phyloP scores from a whole-genome alignment of 2,329 filamentous ascomycete species.

The Talaromyces sp. region DNA sequence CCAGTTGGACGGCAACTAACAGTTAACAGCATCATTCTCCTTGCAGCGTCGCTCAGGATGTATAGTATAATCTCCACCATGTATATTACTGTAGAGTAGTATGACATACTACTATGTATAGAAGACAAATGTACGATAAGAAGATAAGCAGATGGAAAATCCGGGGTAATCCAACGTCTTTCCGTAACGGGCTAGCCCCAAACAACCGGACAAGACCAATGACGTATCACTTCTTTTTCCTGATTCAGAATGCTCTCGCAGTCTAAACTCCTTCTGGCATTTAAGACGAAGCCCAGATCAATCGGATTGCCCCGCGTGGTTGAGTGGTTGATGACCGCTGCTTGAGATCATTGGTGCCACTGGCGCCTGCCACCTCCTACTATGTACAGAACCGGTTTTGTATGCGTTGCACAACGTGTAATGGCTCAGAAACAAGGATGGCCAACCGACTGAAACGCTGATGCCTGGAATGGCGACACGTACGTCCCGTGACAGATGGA shows the following conservation, averaged over 20 bases:
- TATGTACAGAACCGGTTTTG: slow-evolving; percentile 1
- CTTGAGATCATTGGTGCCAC: background rate
- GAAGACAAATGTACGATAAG: slow-evolving; percentile 1
- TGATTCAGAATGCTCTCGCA: background rate
- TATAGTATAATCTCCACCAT: slow-evolving; percentile 5
- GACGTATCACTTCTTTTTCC: background rate
- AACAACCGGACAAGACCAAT: background rate
- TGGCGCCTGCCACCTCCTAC: too few relatives aligned
- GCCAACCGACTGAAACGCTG: background rate
- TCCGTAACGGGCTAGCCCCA: background rate
- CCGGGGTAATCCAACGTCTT: background rate
- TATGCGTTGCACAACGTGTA: background rate
- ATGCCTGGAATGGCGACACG: background rate
- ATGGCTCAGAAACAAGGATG: background rate
- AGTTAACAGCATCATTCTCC: background rate
- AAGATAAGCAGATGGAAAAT: background rate
- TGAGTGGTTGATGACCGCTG: background rate
- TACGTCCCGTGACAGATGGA: background rate
- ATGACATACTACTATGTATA: background rate
- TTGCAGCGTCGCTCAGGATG: background rate
- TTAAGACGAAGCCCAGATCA: background rate
- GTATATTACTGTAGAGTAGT: background rate
- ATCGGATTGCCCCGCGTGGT: background rate
- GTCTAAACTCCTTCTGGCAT: background rate
- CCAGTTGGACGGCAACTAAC: slow-evolving; percentile 26